Conservation (phyloP, 2,329 filamentous ascomycete species). For the Gremmenia infestans region DNA sequence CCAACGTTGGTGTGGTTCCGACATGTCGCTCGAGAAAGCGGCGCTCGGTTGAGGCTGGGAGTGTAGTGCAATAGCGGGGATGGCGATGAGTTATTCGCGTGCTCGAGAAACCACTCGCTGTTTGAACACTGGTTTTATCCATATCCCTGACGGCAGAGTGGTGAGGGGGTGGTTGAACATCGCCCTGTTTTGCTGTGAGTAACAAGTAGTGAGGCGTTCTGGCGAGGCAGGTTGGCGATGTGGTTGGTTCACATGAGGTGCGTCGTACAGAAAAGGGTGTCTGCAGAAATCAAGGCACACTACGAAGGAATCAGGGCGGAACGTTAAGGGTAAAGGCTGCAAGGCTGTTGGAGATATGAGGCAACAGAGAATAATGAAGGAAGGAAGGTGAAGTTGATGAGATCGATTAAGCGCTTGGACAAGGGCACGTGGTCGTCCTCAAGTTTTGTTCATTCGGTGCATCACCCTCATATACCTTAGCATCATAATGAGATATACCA, state of each 20-base stretch:
- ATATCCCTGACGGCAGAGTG: not conserved
- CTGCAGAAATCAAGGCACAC: too few relatives aligned
- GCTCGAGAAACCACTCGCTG: not conserved
- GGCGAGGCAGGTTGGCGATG: not conserved
- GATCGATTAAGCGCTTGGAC: too few relatives aligned
- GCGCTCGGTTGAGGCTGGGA: slow-evolving; percentile 2
- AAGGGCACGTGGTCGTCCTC: too few relatives aligned
- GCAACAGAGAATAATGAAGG: too few relatives aligned
- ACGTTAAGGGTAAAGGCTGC: too few relatives aligned
- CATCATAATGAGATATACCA: too few relatives aligned
- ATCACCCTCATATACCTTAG: too few relatives aligned
- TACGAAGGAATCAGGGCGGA: too few relatives aligned
- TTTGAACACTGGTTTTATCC: not conserved
- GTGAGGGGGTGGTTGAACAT: not conserved
- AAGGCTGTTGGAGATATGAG: too few relatives aligned
- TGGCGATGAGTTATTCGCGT: not conserved
- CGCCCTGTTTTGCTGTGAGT: not conserved
- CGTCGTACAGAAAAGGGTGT: too few relatives aligned
- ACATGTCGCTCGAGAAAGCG: slow-evolving; percentile 17
- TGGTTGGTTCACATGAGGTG: not conserved
- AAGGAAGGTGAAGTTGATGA: too few relatives aligned
- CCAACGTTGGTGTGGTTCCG: slow-evolving; percentile 7
- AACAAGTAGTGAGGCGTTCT: not conserved
- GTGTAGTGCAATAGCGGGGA: not conserved
- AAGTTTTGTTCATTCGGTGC: too few relatives aligned